Percentiles rank a stretch among this genome's conserved stretches.
Evolutionary conservation across 2,329 filamentous ascomycete genomes (phyloP).

Genomic region (Fusarium continuum): DNA sequence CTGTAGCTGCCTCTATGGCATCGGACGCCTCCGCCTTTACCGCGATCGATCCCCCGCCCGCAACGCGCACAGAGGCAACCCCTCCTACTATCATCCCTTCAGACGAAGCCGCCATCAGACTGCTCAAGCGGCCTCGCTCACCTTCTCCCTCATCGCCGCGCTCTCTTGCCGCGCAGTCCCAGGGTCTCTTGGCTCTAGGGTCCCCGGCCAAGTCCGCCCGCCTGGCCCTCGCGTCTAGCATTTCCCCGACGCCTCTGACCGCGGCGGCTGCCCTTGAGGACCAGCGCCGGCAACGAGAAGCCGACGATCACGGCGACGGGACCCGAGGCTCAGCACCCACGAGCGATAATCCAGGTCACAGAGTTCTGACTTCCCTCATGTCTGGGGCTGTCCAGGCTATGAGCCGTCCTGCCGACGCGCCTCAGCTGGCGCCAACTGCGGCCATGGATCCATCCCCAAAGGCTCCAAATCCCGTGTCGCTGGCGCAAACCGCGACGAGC

Average conservation of each 20-base stretch:
- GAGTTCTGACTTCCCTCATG: constrained; percentile 63
- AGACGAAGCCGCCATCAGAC: constrained; percentile 50
- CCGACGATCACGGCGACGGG: constrained; percentile 50
- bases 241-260: constrained; percentile 59
- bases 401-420: constrained; percentile 65
- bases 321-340: constrained; percentile 54
- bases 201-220: constrained; percentile 66
- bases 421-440: constrained; percentile 55
- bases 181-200: constrained; percentile 50
- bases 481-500: constrained; percentile 47
- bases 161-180: constrained; percentile 41
- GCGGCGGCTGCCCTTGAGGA: constrained; percentile 65
- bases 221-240: constrained; percentile 55
- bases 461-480: constrained; percentile 46
- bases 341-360: constrained; percentile 64
- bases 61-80: constrained; percentile 48
- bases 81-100: constrained; percentile 50
- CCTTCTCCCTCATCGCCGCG: constrained; percentile 55
- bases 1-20: constrained; percentile 57
- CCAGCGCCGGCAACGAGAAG: constrained; percentile 59
- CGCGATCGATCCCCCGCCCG: constrained; percentile 61
- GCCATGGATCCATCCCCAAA: constrained; percentile 55
- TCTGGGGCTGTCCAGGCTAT: constrained; percentile 62
- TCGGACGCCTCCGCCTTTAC: constrained; percentile 63
- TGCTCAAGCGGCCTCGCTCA: constrained; percentile 59